A percentile compares a stretch with the other conserved stretches of the same genome.
Evolutionary conservation across 2,329 filamentous ascomycete genomes (phyloP).

Genomic region (Peltaster fructicola): DNA sequence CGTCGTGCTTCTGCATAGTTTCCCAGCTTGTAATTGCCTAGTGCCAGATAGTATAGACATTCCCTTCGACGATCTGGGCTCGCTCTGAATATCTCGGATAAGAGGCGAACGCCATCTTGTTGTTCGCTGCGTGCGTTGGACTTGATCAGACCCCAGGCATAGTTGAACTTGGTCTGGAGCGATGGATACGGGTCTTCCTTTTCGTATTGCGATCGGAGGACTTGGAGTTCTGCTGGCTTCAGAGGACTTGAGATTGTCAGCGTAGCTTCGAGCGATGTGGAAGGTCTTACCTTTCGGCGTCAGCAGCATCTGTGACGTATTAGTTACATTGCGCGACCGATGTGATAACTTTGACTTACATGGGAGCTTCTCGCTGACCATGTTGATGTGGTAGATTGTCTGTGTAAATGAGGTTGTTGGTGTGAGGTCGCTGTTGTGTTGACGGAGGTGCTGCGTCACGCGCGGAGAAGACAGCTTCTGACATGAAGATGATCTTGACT

Average conservation of each 20-base stretch:
- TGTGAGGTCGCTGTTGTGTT: too few relatives aligned
- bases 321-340: too few relatives aligned
- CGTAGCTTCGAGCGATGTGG: conserved; percentile 1
- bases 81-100: conserved; percentile 91
- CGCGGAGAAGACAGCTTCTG: too few relatives aligned
- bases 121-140: conserved; percentile 70
- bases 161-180: conserved; percentile 98
- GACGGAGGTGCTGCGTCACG: too few relatives aligned
- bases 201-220: conserved; percentile 85
- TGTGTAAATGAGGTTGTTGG: too few relatives aligned
- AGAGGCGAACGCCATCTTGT: conserved; percentile 80
- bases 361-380: conserved; percentile 30
- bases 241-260: conserved; percentile 45
- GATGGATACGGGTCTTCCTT: conserved; percentile 96
- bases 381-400: too few relatives aligned
- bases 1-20: conserved; percentile 90
- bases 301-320: conserved; percentile 60
- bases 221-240: conserved; percentile 79
- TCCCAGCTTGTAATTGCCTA: conserved; percentile 95
- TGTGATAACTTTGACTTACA: conserved; percentile 22
- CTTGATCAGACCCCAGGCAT: conserved; percentile 97
- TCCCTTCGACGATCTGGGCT: conserved; percentile 86
- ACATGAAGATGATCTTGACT: too few relatives aligned
- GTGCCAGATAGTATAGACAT: conserved; percentile 93
- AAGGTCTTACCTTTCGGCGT: conserved; percentile 69